Conservation (phyloP, 805 yeast species). For the Saccharomycopsis selenospora region DNA sequence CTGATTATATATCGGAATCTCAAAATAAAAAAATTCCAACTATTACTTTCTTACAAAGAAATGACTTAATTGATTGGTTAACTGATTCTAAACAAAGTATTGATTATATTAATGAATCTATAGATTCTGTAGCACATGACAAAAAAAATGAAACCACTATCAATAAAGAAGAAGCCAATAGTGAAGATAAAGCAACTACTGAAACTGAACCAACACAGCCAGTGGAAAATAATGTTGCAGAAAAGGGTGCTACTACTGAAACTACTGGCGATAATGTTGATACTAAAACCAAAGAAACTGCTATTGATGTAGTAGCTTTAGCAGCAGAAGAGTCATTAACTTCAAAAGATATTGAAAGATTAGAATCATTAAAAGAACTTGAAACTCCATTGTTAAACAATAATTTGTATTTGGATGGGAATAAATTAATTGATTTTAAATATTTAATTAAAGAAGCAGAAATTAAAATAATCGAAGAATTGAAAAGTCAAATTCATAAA, state of each 20-base stretch:
- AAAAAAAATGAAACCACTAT: conserved; percentile 20
- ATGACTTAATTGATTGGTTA: conserved; percentile 77
- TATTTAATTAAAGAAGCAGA: conserved; percentile 62
- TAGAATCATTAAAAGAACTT: conserved; percentile 26
- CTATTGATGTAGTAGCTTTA: not conserved
- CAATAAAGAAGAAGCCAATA: conserved; percentile 17
- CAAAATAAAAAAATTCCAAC: conserved; percentile 56
- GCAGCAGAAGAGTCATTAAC: not conserved
- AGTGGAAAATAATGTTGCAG: conserved; percentile 22
- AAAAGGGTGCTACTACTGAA: not conserved
- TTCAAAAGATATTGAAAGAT: conserved; percentile 1
- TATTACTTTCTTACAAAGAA: conserved; percentile 75
- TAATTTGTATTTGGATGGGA: conserved; percentile 56
- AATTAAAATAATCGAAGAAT: conserved; percentile 44
- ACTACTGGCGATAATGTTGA: not conserved
- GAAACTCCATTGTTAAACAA: conserved; percentile 52
- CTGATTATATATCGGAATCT: conserved; percentile 75
- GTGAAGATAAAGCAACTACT: conserved; percentile 6
- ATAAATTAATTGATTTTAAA: conserved; percentile 59
- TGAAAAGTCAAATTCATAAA: conserved; percentile 30
- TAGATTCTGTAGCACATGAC: conserved; percentile 16
- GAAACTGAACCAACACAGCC: conserved; percentile 36
- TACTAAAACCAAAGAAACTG: not conserved
- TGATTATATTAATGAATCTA: conserved; percentile 37
- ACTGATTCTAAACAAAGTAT: conserved; percentile 59